phyloP scores from a whole-genome alignment of 208 protist species.

The Leishmania gerbilli region DNA sequence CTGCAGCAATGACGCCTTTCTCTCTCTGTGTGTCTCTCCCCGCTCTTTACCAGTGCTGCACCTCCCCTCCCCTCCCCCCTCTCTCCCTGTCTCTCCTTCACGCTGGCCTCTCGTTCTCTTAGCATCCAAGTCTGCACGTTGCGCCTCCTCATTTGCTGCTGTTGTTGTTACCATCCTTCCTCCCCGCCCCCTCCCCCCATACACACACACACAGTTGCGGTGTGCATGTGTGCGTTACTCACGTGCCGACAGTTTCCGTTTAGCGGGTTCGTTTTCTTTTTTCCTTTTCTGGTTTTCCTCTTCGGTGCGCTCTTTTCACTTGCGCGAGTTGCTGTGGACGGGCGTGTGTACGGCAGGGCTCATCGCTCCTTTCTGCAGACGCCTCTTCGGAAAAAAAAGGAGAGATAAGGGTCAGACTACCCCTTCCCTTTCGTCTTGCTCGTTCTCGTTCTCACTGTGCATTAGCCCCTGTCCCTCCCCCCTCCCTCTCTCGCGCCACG shows the following conservation, averaged over 20 bases:
- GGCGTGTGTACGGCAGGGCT: neutral
- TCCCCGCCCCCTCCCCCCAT: neutral
- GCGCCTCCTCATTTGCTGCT: neutral
- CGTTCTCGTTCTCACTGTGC: neutral
- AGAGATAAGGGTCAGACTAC: neutral
- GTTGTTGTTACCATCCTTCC: neutral
- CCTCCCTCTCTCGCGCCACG: no score
- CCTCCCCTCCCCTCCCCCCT: neutral
- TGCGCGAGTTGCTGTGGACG: neutral
- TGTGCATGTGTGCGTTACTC: neutral
- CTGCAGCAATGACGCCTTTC: neutral
- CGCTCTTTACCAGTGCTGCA: neutral
- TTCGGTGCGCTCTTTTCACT: neutral
- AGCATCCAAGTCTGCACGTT: neutral
- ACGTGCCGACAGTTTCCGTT: neutral
- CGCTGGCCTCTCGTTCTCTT: neutral
- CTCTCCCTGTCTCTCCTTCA: neutral
- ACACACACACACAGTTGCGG: neutral
- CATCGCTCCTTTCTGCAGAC: neutral
- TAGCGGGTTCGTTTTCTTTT: neutral
- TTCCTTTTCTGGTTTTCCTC: neutral
- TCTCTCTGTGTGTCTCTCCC: slow-evolving; percentile 3
- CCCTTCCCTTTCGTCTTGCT: neutral
- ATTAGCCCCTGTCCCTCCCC: neutral
- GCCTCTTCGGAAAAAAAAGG: neutral